Evolutionary conservation across 768 basidiomycete genomes (phyloP).

Genomic region (Calocybe cyanea): DNA sequence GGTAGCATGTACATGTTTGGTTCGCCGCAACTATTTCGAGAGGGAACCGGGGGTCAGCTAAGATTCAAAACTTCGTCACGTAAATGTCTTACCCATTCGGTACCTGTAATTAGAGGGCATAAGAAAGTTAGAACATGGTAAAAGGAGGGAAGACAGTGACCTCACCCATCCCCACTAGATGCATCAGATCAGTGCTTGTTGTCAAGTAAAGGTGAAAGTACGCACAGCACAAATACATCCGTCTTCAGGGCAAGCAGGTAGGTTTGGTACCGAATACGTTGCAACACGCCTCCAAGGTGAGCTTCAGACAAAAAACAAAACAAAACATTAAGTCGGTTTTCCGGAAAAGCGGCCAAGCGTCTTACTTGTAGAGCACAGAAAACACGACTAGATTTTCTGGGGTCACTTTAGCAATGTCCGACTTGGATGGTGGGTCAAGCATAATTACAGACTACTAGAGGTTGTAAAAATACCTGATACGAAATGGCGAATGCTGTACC

Average conservation of each 20-base stretch:
- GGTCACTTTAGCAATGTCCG: conserved; percentile 42
- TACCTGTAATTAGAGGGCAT: conserved; percentile 19
- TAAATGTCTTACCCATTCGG: conserved; percentile 32
- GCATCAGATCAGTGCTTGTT: neutral
- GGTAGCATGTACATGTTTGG: conserved; percentile 49
- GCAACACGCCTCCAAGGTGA: conserved; percentile 49
- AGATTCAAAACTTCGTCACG: too few species aligned
- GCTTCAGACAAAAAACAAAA: conserved; percentile 19
- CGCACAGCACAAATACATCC: conserved; percentile 53
- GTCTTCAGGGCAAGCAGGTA: conserved; percentile 45
- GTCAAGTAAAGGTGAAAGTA: conserved; percentile 5
- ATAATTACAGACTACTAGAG: neutral
- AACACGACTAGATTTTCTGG: conserved; percentile 50
- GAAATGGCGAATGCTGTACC: conserved; percentile 55
- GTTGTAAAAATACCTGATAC: conserved; percentile 32
- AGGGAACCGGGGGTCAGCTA: neutral
- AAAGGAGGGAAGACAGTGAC: conserved; percentile 4
- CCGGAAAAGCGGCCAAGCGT: neutral
- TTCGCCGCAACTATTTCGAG: conserved; percentile 39
- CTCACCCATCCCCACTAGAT: conserved; percentile 7
- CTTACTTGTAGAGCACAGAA: conserved; percentile 43
- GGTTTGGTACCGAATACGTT: conserved; percentile 42
- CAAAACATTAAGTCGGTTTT: neutral
- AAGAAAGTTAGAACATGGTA: neutral
- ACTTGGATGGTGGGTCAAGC: conserved; percentile 24